Evolutionary conservation across 2,329 filamentous ascomycete genomes (phyloP).

Genomic region (Ceratocystis variospora): DNA sequence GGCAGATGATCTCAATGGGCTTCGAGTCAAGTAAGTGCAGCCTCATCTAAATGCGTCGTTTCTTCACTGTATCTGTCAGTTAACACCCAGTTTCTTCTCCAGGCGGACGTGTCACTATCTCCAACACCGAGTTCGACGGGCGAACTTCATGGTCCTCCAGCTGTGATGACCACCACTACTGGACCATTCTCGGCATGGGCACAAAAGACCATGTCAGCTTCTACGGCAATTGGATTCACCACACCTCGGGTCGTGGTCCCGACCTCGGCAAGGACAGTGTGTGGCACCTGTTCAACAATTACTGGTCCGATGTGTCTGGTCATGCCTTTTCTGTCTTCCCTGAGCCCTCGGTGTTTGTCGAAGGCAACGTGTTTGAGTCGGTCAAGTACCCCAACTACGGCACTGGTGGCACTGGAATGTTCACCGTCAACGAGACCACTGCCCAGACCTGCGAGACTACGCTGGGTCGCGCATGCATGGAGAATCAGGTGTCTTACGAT

Average conservation of each 20-base stretch:
- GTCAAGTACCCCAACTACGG: constrained; percentile 29
- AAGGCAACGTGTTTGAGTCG: constrained; percentile 34
- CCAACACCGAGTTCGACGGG: constrained; percentile 35
- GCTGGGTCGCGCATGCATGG: constrained; percentile 23
- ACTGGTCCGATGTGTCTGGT: constrained; percentile 30
- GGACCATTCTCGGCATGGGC: constrained; percentile 31
- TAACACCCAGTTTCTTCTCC: not conserved
- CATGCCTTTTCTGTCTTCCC: constrained; percentile 32
- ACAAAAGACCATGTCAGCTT: constrained; percentile 30
- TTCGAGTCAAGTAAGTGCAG: constrained; percentile 8
- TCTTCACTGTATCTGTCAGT: too few species aligned
- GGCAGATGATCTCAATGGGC: constrained; percentile 29
- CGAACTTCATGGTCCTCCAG: constrained; percentile 30
- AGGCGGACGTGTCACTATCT: constrained; percentile 30
- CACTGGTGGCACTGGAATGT: constrained; percentile 21
- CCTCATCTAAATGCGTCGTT: too few species aligned
- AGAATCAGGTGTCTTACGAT: constrained; percentile 20
- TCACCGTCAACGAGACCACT: constrained; percentile 23
- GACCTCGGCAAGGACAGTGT: not conserved
- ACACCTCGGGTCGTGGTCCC: constrained; percentile 32
- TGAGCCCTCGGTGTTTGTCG: constrained; percentile 27
- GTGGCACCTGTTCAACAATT: constrained; percentile 32
- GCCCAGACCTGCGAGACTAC: constrained; percentile 19
- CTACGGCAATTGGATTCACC: constrained; percentile 33
- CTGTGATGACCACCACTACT: constrained; percentile 36